phyloP scores from a whole-genome alignment of 2,329 filamentous ascomycete species.

The Nigrospora osmanthi region DNA sequence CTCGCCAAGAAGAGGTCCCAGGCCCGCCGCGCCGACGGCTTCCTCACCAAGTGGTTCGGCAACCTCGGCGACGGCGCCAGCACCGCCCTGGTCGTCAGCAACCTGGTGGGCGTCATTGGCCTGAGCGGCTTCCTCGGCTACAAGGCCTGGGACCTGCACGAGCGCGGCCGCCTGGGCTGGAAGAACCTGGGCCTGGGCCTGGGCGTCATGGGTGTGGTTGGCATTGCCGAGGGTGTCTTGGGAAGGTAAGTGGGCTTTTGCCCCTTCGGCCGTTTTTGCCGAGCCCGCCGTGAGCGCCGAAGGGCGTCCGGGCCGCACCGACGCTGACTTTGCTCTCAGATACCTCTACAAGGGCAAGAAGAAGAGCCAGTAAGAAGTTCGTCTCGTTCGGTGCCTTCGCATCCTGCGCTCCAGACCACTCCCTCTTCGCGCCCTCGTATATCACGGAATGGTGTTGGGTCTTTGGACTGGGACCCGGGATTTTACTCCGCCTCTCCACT shows the following conservation, averaged over 20 bases:
- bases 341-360: constrained; percentile 24
- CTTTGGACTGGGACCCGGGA: too few relatives aligned
- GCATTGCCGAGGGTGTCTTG: constrained; percentile 40
- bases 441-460: too few relatives aligned
- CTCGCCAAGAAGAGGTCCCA: constrained; percentile 36
- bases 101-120: constrained; percentile 43
- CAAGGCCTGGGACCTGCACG: constrained; percentile 48
- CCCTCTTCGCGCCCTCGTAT: too few relatives aligned
- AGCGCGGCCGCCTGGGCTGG: constrained; percentile 42
- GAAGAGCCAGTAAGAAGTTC: constrained; percentile 14
- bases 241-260: constrained; percentile 29
- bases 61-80: constrained; percentile 35
- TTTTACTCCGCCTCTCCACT: too few relatives aligned
- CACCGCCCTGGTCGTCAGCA: constrained; percentile 35
- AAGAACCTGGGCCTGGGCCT: constrained; percentile 41
- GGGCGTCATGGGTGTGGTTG: constrained; percentile 41
- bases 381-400: too few relatives aligned
- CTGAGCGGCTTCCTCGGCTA: constrained; percentile 45
- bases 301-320: not conserved
- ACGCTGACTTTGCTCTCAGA: constrained; percentile 11
- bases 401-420: too few relatives aligned
- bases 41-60: constrained; percentile 40
- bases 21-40: constrained; percentile 37
- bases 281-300: not conserved
- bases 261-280: not conserved